Evolutionary conservation across 23 red algal genomes (phyloP).

Genomic region (Gracilariopsis chorda): DNA sequence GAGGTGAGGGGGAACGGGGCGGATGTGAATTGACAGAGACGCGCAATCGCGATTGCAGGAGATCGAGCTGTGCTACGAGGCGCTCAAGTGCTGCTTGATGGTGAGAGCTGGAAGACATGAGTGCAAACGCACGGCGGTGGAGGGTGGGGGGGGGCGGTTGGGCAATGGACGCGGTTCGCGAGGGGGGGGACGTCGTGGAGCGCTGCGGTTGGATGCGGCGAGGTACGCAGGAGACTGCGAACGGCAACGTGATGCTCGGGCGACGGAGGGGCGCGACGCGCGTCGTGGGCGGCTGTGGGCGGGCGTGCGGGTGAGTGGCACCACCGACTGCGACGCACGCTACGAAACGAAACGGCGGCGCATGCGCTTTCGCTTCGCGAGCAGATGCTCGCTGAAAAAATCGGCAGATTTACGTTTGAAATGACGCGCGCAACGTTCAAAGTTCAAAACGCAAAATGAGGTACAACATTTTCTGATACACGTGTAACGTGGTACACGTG

Average conservation of each 20-base stretch:
- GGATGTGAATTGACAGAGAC: neutral
- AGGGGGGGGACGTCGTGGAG: neutral
- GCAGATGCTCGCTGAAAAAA: neutral
- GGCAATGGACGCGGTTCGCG: neutral
- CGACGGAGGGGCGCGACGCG: neutral
- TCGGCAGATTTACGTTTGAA: constrained; percentile 24
- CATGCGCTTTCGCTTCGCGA: neutral
- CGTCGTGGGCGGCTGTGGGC: too few species aligned
- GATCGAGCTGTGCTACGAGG: neutral
- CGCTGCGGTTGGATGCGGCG: too few species aligned
- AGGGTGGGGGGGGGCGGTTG: neutral
- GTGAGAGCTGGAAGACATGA: constrained; percentile 15
- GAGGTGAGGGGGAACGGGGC: neutral
- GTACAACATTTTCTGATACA: too few species aligned
- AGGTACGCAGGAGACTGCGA: too few species aligned
- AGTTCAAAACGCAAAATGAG: constrained; percentile 23
- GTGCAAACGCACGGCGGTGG: neutral
- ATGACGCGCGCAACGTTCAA: constrained; percentile 12
- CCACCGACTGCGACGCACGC: too few species aligned
- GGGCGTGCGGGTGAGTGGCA: too few species aligned
- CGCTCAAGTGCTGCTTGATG: neutral
- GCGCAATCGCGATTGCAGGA: neutral
- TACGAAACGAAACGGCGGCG: too few species aligned
- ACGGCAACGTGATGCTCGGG: too few species aligned
- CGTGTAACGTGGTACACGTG: too few species aligned